These are phyloP conservation scores for Alternaria sp. DNA, from an alignment of 2,329 filamentous ascomycete genomes.

Conservation along the genomic window DNA sequence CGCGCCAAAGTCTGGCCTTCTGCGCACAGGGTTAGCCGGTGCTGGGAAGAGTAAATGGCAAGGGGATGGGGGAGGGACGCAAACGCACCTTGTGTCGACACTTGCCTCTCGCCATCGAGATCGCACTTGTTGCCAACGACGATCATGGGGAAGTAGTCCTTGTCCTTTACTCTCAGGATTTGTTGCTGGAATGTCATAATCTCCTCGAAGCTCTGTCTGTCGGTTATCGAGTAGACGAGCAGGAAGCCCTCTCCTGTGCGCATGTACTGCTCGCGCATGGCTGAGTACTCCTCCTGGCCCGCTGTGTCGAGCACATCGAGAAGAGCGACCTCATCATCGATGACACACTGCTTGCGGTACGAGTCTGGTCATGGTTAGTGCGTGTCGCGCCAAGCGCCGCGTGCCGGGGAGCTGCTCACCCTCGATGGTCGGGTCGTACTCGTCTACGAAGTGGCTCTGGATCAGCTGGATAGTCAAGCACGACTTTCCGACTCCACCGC, in stretches of 20 bases:
- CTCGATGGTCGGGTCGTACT: conserved; percentile 99
- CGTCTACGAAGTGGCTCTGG: conserved; percentile 94
- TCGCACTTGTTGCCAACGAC: conserved; percentile 99
- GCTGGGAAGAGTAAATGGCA: not conserved
- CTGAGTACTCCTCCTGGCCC: conserved; percentile 98
- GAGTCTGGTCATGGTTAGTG: conserved; percentile 72
- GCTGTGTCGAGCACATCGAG: conserved; percentile 98
- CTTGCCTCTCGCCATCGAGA: conserved; percentile 90
- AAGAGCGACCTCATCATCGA: conserved; percentile 96
- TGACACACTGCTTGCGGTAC: conserved; percentile 99
- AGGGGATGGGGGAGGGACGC: conserved; percentile 13
- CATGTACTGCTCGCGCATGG: conserved; percentile 99
- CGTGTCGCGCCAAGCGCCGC: not conserved
- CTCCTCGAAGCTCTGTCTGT: conserved; percentile 96
- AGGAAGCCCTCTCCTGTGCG: conserved; percentile 97
- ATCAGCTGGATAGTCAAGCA: conserved; percentile 91
- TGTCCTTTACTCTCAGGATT: conserved; percentile 98
- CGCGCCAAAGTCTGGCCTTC: conserved; percentile 88
- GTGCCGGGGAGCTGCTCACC: conserved; percentile 64
- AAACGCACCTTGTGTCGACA: conserved; percentile 84
- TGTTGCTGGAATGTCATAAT: conserved; percentile 99
- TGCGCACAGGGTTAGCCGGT: conserved; percentile 54
- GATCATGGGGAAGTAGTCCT: conserved; percentile 99
- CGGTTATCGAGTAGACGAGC: conserved; percentile 97
- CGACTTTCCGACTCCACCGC: conserved; percentile 98